Evolutionary conservation across 257 asterid genomes (phyloP), one percentile per base, ranked within the genome.

Genomic region (Hygrophila difformis): DNA sequence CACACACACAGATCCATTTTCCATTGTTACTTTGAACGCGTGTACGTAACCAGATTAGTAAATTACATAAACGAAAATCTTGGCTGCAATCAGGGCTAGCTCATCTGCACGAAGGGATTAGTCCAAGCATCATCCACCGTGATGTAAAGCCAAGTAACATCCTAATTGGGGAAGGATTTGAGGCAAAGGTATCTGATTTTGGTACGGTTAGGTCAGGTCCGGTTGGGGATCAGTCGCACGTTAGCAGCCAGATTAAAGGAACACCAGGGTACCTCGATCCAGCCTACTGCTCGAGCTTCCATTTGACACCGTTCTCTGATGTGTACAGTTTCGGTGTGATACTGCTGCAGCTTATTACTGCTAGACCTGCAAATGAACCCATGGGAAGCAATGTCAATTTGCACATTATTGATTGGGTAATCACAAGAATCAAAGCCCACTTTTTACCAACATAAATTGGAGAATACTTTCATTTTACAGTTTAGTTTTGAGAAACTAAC

Each of bases 221-320:
- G 0, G 55, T 49, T 2, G 87, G 73, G 20, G 91, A 81, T 63
- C 67, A 81, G 37, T 84, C 95, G 9, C 91, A 81, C 52, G 91
- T 84, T 9, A 84, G 81, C 59, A 81, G 91, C 40, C 67, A 60
- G 39, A 62, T 84, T 12, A 84, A 84, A 67, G 92, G 92, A 40
- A 80, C 92, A 41, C 82, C 83, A 0, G 93, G 95, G 6, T 84
- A 81, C 57, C 93, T 81, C 28, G 93, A 81, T 45, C 95, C 95
- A 4, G 95, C 95, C 22, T 84, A 84, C 49, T 81, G 89, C 42
- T 55, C 82, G 3, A 81, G 75, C 66, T 47, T 52, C 39, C 83
- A 71, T 59, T 59, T 76, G 69, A 71, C 87, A 22, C 84, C 84
- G 0, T 76, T 75, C 15, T 73, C 84, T 3, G 87, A 81, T 50